These are phyloP conservation scores for Penstemon eatonii DNA, from an alignment of 257 asterid species.

Conservation along the genomic window DNA sequence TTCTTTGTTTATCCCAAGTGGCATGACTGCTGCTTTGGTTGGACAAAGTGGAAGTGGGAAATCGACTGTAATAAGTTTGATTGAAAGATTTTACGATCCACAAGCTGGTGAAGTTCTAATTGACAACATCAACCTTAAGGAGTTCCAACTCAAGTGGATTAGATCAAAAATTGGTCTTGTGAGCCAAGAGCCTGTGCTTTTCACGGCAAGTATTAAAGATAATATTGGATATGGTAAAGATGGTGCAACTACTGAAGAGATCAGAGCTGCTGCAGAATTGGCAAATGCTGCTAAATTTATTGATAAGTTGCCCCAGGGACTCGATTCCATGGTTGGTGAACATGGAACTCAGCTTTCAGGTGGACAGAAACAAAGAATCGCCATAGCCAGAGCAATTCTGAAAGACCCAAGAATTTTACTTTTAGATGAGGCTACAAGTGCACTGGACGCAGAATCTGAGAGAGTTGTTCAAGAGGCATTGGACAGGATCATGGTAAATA, in stretches of 20 bases:
- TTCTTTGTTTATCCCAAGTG: conserved; percentile 57
- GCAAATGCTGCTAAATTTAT: conserved; percentile 79
- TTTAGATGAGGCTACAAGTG: conserved; percentile 81
- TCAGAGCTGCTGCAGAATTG: conserved; percentile 56
- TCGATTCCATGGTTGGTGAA: conserved; percentile 71
- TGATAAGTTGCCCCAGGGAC: conserved; percentile 68
- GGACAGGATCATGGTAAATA: conserved; percentile 59
- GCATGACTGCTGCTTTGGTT: conserved; percentile 63
- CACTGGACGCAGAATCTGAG: conserved; percentile 72
- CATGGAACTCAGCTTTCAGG: conserved; percentile 81
- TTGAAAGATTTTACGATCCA: conserved; percentile 81
- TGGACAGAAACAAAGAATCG: conserved; percentile 78
- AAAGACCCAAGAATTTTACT: conserved; percentile 69
- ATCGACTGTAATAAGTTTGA: conserved; percentile 67
- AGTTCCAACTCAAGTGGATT: conserved; percentile 67
- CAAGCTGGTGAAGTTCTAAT: conserved; percentile 59
- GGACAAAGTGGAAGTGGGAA: conserved; percentile 89
- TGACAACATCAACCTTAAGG: conserved; percentile 59
- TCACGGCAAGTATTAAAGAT: conserved; percentile 66
- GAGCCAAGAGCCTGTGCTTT: conserved; percentile 82
- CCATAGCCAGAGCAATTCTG: conserved; percentile 75
- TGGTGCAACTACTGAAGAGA: conserved; percentile 61
- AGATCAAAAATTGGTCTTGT: conserved; percentile 73
- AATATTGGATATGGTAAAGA: conserved; percentile 71
- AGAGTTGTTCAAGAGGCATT: conserved; percentile 69